Evolutionary conservation across 768 basidiomycete species (phyloP), one percentile per base, ranked within the genome.

Genomic region (Boletus rex-veris): DNA sequence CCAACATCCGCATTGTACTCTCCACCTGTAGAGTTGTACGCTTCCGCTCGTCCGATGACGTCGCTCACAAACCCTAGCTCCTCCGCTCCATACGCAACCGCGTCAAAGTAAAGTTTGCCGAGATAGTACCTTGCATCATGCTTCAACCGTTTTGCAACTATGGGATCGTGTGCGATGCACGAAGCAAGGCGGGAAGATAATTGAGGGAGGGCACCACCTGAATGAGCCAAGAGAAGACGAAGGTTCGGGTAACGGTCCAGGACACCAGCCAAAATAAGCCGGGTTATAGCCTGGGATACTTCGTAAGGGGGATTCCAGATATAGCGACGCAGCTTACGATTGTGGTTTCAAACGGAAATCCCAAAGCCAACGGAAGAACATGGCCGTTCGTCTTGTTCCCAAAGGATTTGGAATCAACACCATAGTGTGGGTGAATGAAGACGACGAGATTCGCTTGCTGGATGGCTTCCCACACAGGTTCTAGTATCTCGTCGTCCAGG

Each of bases 281-380:
- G 83, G 7, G 92, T 86, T 30, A 83, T 80, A 4, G 91, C 88
- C 79, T 79, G 51, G 52, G 9, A 51, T 48, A 31, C n/a, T 30
- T 35, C 12, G 48, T 67, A 3, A 67, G 55, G 35, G 14, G 10
- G 7, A 8, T 44, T 31, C 19, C 9, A 51, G 50, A 50, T 15
- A 26, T 42, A 47, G 43, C 5, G 37, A 40, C 14, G 14, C 18
- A 39, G 75, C 87, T 66, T 60, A 91, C 90, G 31, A 83, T 84
- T 5, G 92, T 92, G 16, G 92, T 94, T 73, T 94, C 92, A 62
- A 94, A 87, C 3, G 92, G 92, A 71, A 95, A 94, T 1, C 92
- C 92, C 15, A 92, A 77, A 1, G 90, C 89, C 48, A 94, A 80
- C 3, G 91, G 88, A 28, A 95, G 80, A 37, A 92, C 92, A 58